phyloP scores from a whole-genome alignment of 495 filamentous ascomycete species.

The Opeltia flavorubescens region DNA sequence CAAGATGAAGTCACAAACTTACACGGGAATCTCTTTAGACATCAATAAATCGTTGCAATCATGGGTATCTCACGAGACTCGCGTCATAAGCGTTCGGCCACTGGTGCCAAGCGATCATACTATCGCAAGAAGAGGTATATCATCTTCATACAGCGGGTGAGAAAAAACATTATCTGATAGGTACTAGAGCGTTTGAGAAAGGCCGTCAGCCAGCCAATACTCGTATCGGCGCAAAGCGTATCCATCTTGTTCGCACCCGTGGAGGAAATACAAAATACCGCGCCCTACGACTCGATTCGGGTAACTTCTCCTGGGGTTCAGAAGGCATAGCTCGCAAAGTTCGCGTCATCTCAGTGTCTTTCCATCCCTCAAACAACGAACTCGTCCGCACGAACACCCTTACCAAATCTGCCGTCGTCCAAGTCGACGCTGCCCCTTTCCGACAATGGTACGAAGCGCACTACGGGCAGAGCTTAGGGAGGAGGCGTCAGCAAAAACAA shows the following conservation, averaged over 20 bases:
- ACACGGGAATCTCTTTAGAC: constrained; percentile 18
- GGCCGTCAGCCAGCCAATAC: constrained; percentile 98
- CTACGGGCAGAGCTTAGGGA: constrained; percentile 81
- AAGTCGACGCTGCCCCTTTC: constrained; percentile 97
- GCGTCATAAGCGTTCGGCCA: constrained; percentile 96
- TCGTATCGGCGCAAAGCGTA: constrained; percentile 95
- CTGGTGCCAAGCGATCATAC: constrained; percentile 89
- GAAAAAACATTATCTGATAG: not conserved
- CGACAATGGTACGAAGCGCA: constrained; percentile 99
- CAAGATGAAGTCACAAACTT: not conserved
- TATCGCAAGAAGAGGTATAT: constrained; percentile 78
- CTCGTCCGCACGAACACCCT: constrained; percentile 99
- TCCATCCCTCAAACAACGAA: constrained; percentile 99
- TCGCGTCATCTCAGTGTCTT: constrained; percentile 94
- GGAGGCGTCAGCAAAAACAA: constrained; percentile 75
- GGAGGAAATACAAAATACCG: constrained; percentile 99
- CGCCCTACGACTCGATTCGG: constrained; percentile 94
- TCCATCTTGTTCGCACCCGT: constrained; percentile 96
- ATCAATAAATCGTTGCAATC: constrained; percentile 50
- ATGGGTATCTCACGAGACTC: constrained; percentile 99
- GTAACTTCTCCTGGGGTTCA: constrained; percentile 98
- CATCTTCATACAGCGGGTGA: constrained; percentile 5
- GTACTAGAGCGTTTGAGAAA: constrained; percentile 89
- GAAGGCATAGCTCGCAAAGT: constrained; percentile 96
- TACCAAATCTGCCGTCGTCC: constrained; percentile 95